Percentiles rank a stretch among this genome's conserved stretches.
These are phyloP conservation scores for Zygosaccharomyces sapae DNA, from an alignment of 1,139 yeast genomes.

Conservation along the genomic window DNA sequence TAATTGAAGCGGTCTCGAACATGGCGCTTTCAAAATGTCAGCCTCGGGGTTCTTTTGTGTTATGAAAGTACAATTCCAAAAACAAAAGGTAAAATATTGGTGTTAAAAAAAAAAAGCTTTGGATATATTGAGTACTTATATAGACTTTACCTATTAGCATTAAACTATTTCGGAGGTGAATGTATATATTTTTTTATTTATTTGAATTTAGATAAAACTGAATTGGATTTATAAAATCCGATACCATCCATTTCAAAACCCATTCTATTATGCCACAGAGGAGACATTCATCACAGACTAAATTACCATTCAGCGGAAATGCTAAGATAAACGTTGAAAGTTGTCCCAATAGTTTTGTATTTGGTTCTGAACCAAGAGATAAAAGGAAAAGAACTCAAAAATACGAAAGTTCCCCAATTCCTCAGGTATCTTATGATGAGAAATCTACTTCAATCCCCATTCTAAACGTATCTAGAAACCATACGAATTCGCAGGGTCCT, in stretches of 20 bases:
- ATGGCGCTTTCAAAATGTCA: background rate
- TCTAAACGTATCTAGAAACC: slow-evolving; percentile 7
- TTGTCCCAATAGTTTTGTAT: slow-evolving; percentile 13
- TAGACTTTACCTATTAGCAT: background rate
- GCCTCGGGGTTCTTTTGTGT: background rate
- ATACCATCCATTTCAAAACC: background rate
- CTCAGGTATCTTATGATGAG: slow-evolving; percentile 4
- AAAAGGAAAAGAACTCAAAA: slow-evolving; percentile 10
- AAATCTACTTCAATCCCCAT: slow-evolving; percentile 6
- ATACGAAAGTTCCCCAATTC: slow-evolving; percentile 12
- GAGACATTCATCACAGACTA: background rate
- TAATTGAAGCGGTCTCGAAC: background rate
- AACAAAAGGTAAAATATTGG: background rate
- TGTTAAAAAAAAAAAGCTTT: background rate
- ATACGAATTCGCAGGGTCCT: slow-evolving; percentile 6
- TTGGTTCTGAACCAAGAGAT: slow-evolving; percentile 8
- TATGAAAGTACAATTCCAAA: slow-evolving; percentile 7
- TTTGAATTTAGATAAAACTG: background rate
- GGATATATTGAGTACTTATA: background rate
- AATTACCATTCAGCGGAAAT: slow-evolving; percentile 5
- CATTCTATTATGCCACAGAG: slow-evolving; percentile 5
- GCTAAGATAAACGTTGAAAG: slow-evolving; percentile 12
- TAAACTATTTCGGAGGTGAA: background rate
- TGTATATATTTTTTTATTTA: background rate
- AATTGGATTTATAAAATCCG: background rate